A percentile compares a stretch with the other conserved stretches of the same genome.
phyloP scores from a whole-genome alignment of 306 rosid species.

The Sophora flavescens region DNA sequence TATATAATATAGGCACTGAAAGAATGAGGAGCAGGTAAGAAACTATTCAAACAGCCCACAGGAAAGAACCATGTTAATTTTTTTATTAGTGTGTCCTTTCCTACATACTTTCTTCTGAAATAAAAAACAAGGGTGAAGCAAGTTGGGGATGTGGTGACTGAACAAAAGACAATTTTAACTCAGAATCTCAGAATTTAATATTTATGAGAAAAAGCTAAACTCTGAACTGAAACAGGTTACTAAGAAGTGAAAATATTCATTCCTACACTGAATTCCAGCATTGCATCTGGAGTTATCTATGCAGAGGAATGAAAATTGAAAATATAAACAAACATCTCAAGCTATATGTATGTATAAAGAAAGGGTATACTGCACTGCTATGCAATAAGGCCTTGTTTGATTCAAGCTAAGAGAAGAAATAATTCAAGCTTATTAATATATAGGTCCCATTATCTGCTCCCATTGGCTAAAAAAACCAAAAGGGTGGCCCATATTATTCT shows the following conservation, averaged over 20 bases:
- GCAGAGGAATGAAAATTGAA: constrained; percentile 33
- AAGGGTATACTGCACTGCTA: neutral
- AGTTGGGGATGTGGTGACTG: constrained; percentile 56
- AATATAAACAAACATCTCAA: neutral
- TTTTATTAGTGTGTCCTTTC: constrained; percentile 25
- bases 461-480: constrained; percentile 21
- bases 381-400: neutral
- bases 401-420: constrained; percentile 17
- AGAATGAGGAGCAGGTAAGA: constrained; percentile 53
- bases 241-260: constrained; percentile 51
- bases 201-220: constrained; percentile 50
- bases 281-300: constrained; percentile 37
- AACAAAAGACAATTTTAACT: constrained; percentile 65
- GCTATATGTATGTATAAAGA: constrained; percentile 23
- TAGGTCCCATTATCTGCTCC: constrained; percentile 23
- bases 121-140: constrained; percentile 50
- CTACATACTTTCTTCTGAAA: constrained; percentile 44
- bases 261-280: constrained; percentile 47
- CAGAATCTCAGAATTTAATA: constrained; percentile 62
- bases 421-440: neutral
- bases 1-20: neutral
- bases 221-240: constrained; percentile 44
- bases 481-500: constrained; percentile 36
- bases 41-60: constrained; percentile 45
- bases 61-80: constrained; percentile 23